Evolutionary conservation across 2,329 filamentous ascomycete species (phyloP).

Genomic region (Penicillium sp.): DNA sequence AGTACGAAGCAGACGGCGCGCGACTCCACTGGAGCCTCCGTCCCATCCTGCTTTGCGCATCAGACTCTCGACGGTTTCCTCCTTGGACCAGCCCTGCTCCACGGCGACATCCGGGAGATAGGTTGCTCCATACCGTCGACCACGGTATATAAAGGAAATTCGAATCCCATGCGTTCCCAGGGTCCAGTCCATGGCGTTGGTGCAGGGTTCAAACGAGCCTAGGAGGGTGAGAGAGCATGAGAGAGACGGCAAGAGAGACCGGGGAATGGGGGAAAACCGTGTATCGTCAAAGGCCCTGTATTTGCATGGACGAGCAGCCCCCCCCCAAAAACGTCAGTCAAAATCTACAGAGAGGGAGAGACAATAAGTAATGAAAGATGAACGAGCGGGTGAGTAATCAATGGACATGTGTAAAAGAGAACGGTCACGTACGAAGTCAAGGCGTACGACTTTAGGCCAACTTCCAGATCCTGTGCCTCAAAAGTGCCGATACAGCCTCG

Average conservation of each 20-base stretch:
- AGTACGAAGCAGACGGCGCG: conserved; percentile 33
- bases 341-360: neutral
- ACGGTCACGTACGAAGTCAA: conserved; percentile 59
- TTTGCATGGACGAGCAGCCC: neutral
- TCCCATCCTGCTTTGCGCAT: conserved; percentile 94
- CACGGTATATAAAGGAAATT: conserved; percentile 72
- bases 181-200: conserved; percentile 73
- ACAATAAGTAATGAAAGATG: no score
- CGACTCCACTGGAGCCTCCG: conserved; percentile 45
- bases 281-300: conserved; percentile 57
- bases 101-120: conserved; percentile 87
- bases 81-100: conserved; percentile 93
- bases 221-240: conserved; percentile 69
- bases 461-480: conserved; percentile 64
- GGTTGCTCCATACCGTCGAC: conserved; percentile 71
- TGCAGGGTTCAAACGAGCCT: conserved; percentile 73
- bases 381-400: neutral
- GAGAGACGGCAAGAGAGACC: conserved; percentile 42
- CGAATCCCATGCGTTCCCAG: conserved; percentile 81
- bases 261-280: conserved; percentile 54
- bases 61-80: conserved; percentile 81
- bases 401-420: neutral
- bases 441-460: conserved; percentile 72
- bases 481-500: conserved; percentile 97
- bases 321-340: conserved; percentile 3